Evolutionary conservation across 2,329 filamentous ascomycete species (phyloP).

Genomic region (Cladosporium phlei): DNA sequence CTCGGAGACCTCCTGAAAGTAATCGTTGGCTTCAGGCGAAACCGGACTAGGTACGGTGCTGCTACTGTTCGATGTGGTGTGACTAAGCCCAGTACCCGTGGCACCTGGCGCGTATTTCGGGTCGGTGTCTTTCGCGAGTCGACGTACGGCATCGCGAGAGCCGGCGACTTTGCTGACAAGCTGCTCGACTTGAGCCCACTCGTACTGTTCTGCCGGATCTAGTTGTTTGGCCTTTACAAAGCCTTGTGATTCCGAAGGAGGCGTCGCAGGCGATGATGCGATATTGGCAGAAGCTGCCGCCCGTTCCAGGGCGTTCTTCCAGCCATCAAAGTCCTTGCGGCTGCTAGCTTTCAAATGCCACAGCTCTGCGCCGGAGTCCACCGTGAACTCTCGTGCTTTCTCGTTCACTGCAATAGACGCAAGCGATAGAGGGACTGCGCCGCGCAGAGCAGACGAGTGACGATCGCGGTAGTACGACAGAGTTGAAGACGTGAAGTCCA

Average conservation of each 20-base stretch:
- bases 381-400: constrained; percentile 82
- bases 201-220: constrained; percentile 61
- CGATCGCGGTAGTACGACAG: constrained; percentile 95
- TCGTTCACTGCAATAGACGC: constrained; percentile 89
- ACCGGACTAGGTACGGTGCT: constrained; percentile 35
- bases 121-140: constrained; percentile 79
- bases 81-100: constrained; percentile 33
- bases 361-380: constrained; percentile 93
- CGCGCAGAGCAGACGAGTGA: constrained; percentile 84
- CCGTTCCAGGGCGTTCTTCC: constrained; percentile 79
- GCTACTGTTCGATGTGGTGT: constrained; percentile 24
- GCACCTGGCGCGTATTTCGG: constrained; percentile 49
- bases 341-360: constrained; percentile 89
- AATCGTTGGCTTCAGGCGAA: constrained; percentile 31
- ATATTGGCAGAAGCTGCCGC: constrained; percentile 44
- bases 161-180: constrained; percentile 82
- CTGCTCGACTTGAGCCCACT: constrained; percentile 83
- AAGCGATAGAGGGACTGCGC: constrained; percentile 85
- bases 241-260: constrained; percentile 20
- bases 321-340: constrained; percentile 77
- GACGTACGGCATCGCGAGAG: constrained; percentile 80
- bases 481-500: constrained; percentile 91
- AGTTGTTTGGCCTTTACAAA: constrained; percentile 15
- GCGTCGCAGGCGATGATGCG: constrained; percentile 24
- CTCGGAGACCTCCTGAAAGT: constrained; percentile 29